Conservation (phyloP, 2,329 filamentous ascomycete genomes). For the Talaromyces albobiverticillius region DNA sequence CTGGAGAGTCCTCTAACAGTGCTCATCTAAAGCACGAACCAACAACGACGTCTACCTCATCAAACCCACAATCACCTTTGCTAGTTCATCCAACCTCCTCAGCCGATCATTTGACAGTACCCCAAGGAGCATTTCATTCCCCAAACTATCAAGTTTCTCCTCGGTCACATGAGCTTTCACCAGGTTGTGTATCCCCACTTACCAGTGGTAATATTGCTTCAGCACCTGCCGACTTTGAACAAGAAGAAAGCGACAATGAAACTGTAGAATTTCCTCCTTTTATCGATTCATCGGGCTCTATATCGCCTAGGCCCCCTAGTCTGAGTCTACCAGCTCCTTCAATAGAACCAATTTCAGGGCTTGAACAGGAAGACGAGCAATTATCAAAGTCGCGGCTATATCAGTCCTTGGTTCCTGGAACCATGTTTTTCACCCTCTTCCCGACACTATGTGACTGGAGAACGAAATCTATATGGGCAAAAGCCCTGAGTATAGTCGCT, state of each 20-base stretch:
- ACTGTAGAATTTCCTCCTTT: constrained; percentile 66
- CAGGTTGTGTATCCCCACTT: constrained; percentile 29
- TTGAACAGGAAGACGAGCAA: constrained; percentile 37
- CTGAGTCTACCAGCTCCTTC: constrained; percentile 2
- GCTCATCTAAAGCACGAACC: constrained; percentile 11
- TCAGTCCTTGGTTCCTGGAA: constrained; percentile 63
- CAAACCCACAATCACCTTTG: constrained; percentile 25
- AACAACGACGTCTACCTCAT: constrained; percentile 34
- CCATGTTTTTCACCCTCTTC: constrained; percentile 73
- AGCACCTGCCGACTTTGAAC: constrained; percentile 12
- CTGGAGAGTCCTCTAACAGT: not conserved
- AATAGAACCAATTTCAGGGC: not conserved
- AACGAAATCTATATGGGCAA: constrained; percentile 81
- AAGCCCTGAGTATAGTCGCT: constrained; percentile 74
- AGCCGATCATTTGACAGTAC: constrained; percentile 43
- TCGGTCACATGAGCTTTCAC: constrained; percentile 17
- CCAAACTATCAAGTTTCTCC: constrained; percentile 33
- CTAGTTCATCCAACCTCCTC: constrained; percentile 22
- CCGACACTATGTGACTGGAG: constrained; percentile 81
- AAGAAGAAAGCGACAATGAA: constrained; percentile 17
- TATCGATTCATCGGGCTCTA: constrained; percentile 45
- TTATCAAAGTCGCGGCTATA: constrained; percentile 79
- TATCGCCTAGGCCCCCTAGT: not conserved
- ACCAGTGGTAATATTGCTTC: constrained; percentile 19
- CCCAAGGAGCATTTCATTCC: constrained; percentile 37